Evolutionary conservation across 345 rosid genomes (phyloP).

Genomic region (Raphanus raphanistrum): DNA sequence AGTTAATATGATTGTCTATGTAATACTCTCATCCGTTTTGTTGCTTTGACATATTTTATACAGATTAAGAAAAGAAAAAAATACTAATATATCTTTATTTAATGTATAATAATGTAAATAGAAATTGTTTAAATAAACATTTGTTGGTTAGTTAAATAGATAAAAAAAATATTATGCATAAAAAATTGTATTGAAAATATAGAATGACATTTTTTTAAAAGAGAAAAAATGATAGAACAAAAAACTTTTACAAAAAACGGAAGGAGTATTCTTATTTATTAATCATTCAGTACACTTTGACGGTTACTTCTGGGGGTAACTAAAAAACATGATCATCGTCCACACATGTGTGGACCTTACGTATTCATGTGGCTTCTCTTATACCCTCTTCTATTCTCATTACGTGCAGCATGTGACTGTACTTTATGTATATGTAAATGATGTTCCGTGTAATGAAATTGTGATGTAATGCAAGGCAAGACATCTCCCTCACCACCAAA

Average conservation of each 20-base stretch:
- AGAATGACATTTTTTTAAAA: no score
- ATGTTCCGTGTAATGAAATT: conserved; percentile 13
- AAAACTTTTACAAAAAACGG: no score
- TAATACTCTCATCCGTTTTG: background rate
- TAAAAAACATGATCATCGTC: conserved; percentile 24
- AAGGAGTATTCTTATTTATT: background rate
- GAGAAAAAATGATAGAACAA: no score
- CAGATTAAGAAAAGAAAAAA: no score
- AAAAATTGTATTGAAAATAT: no score
- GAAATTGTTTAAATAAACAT: no score
- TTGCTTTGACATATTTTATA: no score
- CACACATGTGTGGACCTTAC: conserved; percentile 33
- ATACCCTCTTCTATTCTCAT: conserved; percentile 7
- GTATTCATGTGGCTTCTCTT: conserved; percentile 16
- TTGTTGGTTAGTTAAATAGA: no score
- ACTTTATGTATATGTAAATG: conserved; percentile 14
- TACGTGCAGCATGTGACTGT: conserved; percentile 7
- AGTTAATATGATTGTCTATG: background rate
- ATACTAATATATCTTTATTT: no score
- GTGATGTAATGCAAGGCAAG: conserved; percentile 31
- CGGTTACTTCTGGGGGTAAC: conserved; percentile 22
- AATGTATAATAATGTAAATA: no score
- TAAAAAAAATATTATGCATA: no score
- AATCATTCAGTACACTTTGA: conserved; percentile 8
- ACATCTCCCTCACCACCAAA: conserved; percentile 24